Conservation (phyloP, 169 alveolate species). For the Amoebophrya sp. region DNA sequence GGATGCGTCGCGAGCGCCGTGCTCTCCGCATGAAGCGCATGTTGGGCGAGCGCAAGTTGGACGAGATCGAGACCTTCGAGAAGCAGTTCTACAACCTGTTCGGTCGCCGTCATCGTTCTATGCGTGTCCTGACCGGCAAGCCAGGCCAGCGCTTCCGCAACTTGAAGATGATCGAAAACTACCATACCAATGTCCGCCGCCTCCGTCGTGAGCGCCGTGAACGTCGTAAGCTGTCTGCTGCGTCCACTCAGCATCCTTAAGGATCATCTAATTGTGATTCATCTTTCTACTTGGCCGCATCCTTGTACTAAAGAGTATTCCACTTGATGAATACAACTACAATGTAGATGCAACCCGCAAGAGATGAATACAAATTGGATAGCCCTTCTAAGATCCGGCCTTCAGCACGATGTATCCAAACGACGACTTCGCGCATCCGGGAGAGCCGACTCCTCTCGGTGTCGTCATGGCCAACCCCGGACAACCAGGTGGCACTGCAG, state of each 20-base stretch:
- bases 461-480: not conserved
- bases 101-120: not conserved
- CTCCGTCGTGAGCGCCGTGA: no score
- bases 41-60: not conserved
- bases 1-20: not conserved
- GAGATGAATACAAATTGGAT: no score
- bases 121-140: not conserved
- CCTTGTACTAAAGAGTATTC: no score
- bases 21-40: not conserved
- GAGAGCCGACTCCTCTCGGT: not conserved
- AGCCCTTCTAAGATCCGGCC: no score
- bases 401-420: no score
- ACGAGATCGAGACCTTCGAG: no score
- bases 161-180: not conserved
- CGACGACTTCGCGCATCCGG: not conserved
- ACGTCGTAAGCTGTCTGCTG: no score
- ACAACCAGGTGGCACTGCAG: not conserved
- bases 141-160: not conserved
- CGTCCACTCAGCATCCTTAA: no score
- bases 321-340: no score
- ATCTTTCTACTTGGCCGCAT: no score
- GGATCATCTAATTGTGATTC: no score
- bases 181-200: not conserved
- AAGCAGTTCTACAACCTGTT: not conserved
- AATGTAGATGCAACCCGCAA: no score